phyloP scores from a whole-genome alignment of 192 early-diverging fungal species.

The Chytriomyces sp. region DNA sequence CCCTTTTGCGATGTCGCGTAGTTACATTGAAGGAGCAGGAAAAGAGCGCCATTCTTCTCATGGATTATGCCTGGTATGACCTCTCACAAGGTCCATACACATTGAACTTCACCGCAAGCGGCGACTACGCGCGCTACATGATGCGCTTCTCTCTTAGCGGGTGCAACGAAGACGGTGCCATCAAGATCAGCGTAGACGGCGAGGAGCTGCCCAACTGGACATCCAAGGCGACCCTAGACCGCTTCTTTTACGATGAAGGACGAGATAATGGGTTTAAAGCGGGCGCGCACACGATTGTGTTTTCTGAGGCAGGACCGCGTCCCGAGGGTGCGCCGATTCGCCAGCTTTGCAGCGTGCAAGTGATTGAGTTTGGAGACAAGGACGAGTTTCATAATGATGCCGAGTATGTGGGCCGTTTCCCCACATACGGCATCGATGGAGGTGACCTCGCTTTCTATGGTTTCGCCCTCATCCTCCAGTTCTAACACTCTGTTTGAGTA shows the following conservation, averaged over 20 bases:
- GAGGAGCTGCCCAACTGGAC: constrained; percentile 51
- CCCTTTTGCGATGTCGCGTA: no score
- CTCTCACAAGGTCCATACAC: constrained; percentile 55
- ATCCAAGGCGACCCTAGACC: constrained; percentile 50
- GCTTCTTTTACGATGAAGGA: constrained; percentile 24
- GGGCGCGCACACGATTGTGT: constrained; percentile 49
- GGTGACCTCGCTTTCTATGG: no score
- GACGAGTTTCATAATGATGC: no score
- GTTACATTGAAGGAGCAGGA: no score
- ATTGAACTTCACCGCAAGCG: constrained; percentile 51
- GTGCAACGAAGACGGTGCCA: constrained; percentile 45
- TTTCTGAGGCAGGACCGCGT: constrained; percentile 44
- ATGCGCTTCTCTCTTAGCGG: constrained; percentile 59
- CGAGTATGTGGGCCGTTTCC: no score
- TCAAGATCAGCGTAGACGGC: constrained; percentile 55
- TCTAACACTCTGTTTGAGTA: no score
- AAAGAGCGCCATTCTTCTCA: neutral
- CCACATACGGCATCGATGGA: no score
- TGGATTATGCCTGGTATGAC: constrained; percentile 55
- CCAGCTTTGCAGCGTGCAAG: constrained; percentile 60
- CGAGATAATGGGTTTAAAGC: constrained; percentile 39
- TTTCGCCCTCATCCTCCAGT: no score
- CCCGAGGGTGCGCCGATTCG: constrained; percentile 50
- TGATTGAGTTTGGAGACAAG: constrained; percentile 64
- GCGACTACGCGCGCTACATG: no score